Evolutionary conservation across 768 basidiomycete species (phyloP).

Genomic region (Lactarius indigo): DNA sequence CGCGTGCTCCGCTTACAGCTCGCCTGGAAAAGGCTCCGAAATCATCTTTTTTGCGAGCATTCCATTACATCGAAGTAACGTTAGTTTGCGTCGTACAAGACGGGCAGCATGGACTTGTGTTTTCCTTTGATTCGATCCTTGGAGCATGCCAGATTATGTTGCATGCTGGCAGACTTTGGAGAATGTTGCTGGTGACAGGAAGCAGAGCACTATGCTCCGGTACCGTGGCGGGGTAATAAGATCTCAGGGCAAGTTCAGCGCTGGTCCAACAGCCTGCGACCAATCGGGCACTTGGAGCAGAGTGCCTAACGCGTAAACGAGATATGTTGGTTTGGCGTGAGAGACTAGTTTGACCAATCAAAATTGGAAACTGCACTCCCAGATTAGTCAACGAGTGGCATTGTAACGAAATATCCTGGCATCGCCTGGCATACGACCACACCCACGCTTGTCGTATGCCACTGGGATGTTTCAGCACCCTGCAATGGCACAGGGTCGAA

Average conservation of each 20-base stretch:
- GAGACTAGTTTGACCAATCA: background rate
- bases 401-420: too few species aligned
- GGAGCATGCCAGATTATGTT: background rate
- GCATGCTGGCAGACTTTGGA: background rate
- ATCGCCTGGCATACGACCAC: background rate
- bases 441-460: background rate
- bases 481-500: constrained; percentile 6
- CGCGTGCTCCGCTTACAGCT: background rate
- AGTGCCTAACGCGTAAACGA: background rate
- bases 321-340: background rate
- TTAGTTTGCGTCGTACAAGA: background rate
- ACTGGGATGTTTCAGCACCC: background rate
- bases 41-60: background rate
- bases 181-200: background rate
- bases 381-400: background rate
- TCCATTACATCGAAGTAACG: background rate
- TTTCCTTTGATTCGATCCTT: background rate
- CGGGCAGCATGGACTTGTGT: background rate
- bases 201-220: background rate
- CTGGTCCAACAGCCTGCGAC: background rate
- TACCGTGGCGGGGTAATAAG: background rate
- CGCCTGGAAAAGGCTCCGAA: background rate
- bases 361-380: background rate
- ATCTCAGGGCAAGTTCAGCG: background rate
- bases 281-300: background rate